These are phyloP conservation scores for Talaromyces islandicus DNA, from an alignment of 2,329 filamentous ascomycete genomes.

Conservation along the genomic window DNA sequence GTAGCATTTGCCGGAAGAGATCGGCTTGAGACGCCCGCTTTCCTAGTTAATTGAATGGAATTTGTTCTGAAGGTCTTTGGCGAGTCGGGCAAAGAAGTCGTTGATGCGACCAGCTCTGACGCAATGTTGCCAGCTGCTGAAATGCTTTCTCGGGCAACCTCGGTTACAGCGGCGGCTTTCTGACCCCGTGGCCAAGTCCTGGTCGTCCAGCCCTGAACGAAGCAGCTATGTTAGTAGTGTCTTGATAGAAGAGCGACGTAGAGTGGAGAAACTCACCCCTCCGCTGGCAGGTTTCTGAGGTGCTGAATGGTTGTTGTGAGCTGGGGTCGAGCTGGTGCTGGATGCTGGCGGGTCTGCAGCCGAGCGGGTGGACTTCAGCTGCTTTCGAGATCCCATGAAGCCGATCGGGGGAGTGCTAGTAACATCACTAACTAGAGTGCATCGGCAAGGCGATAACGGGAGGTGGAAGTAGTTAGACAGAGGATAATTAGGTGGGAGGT, in stretches of 20 bases:
- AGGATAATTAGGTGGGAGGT: not conserved
- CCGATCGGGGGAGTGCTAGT: slow-evolving; percentile 27
- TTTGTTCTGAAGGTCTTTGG: slow-evolving; percentile 24
- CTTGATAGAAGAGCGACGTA: not conserved
- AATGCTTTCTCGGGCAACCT: slow-evolving; percentile 46
- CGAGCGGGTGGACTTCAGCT: slow-evolving; percentile 35
- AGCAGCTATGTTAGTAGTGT: not conserved
- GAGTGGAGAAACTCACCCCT: slow-evolving; percentile 21
- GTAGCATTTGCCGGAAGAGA: slow-evolving; percentile 41
- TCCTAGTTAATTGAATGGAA: slow-evolving; percentile 39
- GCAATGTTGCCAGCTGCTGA: slow-evolving; percentile 35
- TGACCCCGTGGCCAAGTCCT: slow-evolving; percentile 40
- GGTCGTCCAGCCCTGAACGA: slow-evolving; percentile 37
- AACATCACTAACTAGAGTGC: slow-evolving; percentile 25
- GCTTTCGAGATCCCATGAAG: slow-evolving; percentile 38
- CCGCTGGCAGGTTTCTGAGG: slow-evolving; percentile 21
- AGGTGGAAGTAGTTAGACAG: too few species aligned
- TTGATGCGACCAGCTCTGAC: slow-evolving; percentile 28
- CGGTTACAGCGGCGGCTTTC: slow-evolving; percentile 44
- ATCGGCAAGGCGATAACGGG: not conserved
- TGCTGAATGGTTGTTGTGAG: slow-evolving; percentile 18
- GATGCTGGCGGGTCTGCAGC: slow-evolving; percentile 22
- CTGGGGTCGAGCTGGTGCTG: slow-evolving; percentile 16
- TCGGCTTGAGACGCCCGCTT: slow-evolving; percentile 33
- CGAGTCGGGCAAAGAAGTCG: slow-evolving; percentile 21